These are phyloP conservation scores for Boletus patriciae DNA, from an alignment of 768 basidiomycete genomes.

Conservation along the genomic window DNA sequence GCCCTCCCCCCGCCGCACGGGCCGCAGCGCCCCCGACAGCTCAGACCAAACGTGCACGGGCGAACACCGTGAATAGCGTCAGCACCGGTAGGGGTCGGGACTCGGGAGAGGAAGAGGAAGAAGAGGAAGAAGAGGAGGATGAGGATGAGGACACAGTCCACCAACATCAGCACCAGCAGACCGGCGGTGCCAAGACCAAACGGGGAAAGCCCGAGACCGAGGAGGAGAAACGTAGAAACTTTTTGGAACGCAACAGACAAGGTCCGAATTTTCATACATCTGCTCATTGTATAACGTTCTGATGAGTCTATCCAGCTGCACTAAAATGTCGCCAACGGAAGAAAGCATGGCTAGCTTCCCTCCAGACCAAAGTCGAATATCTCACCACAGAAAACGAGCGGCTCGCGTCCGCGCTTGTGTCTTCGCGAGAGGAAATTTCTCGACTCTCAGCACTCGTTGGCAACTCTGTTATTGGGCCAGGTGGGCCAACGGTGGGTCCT, in stretches of 20 bases:
- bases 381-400: slow-evolving; percentile 94
- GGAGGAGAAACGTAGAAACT: slow-evolving; percentile 96
- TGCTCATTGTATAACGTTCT: neutral
- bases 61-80: slow-evolving; percentile 33
- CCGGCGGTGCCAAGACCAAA: slow-evolving; percentile 21
- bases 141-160: slow-evolving; percentile 37
- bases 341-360: slow-evolving; percentile 92
- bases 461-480: slow-evolving; percentile 53
- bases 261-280: slow-evolving; percentile 46
- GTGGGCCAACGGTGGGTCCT: slow-evolving; percentile 31
- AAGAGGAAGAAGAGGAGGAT: slow-evolving; percentile 42
- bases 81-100: slow-evolving; percentile 38
- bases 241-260: slow-evolving; percentile 96
- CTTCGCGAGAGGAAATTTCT: slow-evolving; percentile 89
- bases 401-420: slow-evolving; percentile 80
- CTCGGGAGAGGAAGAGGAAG: slow-evolving; percentile 36
- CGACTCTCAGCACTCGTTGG: slow-evolving; percentile 75
- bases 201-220: slow-evolving; percentile 90
- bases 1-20: slow-evolving; percentile 34
- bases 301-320: slow-evolving; percentile 59
- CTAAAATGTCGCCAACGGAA: slow-evolving; percentile 99
- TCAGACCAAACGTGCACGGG: slow-evolving; percentile 40
- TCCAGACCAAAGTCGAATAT: slow-evolving; percentile 93
- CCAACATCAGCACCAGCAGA: slow-evolving; percentile 22
- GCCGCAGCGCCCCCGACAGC: slow-evolving; percentile 24